These are phyloP conservation scores for Colletotrichum lentis DNA, from an alignment of 2,329 filamentous ascomycete species.

Conservation along the genomic window DNA sequence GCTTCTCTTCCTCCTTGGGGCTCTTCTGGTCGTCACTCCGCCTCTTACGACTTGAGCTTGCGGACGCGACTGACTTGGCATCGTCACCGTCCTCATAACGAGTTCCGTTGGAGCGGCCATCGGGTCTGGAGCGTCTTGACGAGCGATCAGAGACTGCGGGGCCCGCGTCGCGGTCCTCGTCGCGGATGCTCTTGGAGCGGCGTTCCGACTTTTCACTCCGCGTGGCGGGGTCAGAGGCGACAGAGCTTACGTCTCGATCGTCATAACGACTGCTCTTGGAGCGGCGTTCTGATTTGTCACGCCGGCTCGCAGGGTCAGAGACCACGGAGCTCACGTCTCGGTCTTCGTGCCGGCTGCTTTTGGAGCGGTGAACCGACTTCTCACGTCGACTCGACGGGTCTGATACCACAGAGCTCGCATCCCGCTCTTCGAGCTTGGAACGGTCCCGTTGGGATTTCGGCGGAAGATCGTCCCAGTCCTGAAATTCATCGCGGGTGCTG, in stretches of 20 bases:
- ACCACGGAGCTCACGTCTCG: conserved; percentile 56
- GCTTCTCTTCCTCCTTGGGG: conserved; percentile 52
- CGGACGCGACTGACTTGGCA: conserved; percentile 54
- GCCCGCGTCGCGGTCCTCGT: conserved; percentile 56
- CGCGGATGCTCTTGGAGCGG: conserved; percentile 43
- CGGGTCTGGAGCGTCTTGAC: conserved; percentile 46
- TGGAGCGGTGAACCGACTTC: conserved; percentile 49
- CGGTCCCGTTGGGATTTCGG: conserved; percentile 40
- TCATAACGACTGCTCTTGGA: conserved; percentile 40
- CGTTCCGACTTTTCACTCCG: conserved; percentile 48
- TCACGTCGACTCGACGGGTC: conserved; percentile 49
- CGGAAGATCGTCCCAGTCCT: conserved; percentile 31
- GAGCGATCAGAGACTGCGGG: conserved; percentile 59
- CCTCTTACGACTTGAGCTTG: conserved; percentile 42
- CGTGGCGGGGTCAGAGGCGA: conserved; percentile 55
- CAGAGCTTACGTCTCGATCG: conserved; percentile 58
- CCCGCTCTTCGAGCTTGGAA: conserved; percentile 51
- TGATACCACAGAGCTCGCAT: conserved; percentile 60
- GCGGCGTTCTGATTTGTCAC: conserved; percentile 9
- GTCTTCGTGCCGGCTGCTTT: conserved; percentile 53
- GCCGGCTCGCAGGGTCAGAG: conserved; percentile 40
- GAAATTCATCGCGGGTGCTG: conserved; percentile 7
- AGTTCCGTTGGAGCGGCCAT: conserved; percentile 50
- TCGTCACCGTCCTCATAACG: conserved; percentile 58
- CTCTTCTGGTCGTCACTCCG: conserved; percentile 47